phyloP scores from a whole-genome alignment of 139 green algal species.

The Desmodesmus armatus region DNA sequence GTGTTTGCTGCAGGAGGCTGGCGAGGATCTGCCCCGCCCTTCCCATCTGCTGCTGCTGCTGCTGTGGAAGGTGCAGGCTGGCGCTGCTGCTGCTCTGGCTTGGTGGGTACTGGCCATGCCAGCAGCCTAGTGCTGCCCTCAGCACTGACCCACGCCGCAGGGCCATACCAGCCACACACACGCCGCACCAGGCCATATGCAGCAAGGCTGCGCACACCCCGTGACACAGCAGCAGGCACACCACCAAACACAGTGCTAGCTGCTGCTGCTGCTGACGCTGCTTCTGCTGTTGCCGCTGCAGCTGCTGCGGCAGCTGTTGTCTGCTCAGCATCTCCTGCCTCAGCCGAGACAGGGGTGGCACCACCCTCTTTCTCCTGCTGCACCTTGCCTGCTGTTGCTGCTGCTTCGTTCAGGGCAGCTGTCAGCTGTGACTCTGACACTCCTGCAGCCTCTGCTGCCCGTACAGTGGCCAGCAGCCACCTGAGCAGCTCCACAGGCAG shows the following conservation, averaged over 20 bases:
- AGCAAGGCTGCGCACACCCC: constrained; percentile 1
- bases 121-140: constrained; percentile 26
- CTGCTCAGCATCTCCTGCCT: background rate
- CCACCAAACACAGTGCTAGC: too few species aligned
- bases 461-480: constrained; percentile 9
- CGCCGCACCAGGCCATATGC: constrained; percentile 35
- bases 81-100: constrained; percentile 17
- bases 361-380: background rate
- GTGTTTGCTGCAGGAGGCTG: background rate
- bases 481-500: background rate
- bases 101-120: constrained; percentile 4
- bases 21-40: background rate
- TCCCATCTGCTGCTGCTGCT: background rate
- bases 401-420: too few species aligned
- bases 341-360: background rate
- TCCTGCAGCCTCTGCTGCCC: background rate
- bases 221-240: background rate
- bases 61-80: background rate
- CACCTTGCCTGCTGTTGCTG: background rate
- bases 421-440: too few species aligned
- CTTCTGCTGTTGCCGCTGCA: background rate
- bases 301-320: background rate
- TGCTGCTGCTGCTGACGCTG: constrained; percentile 1
- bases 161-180: constrained; percentile 21
- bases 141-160: background rate